These are phyloP conservation scores for Boletus vermiculosoides DNA, from an alignment of 768 basidiomycete species.

Conservation along the genomic window DNA sequence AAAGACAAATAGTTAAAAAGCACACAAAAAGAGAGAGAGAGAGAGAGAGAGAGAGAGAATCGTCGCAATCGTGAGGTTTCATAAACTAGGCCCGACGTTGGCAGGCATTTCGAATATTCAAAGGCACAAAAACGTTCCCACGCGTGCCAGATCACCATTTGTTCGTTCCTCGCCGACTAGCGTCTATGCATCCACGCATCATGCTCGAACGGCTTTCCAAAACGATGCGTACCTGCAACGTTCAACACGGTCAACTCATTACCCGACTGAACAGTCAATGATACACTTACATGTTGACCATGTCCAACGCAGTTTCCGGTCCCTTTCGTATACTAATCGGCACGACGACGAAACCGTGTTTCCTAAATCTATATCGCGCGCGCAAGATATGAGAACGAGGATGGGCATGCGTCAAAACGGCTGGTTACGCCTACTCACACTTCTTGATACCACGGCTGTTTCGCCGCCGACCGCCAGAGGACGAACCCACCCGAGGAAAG, in stretches of 20 bases:
- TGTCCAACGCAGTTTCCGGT: constrained; percentile 50
- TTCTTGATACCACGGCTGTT: constrained; percentile 63
- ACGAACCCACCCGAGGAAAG: constrained; percentile 58
- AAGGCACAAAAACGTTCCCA: background rate
- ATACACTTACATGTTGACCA: constrained; percentile 63
- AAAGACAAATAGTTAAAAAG: background rate
- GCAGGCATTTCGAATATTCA: background rate
- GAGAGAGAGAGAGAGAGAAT: background rate
- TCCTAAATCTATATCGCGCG: constrained; percentile 40
- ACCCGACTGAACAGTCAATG: background rate
- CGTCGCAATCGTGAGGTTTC: background rate
- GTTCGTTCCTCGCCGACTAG: background rate
- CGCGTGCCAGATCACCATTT: background rate
- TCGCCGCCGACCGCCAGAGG: constrained; percentile 65
- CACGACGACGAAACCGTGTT: constrained; percentile 52
- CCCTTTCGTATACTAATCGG: constrained; percentile 54
- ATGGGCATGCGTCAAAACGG: background rate
- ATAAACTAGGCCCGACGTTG: background rate
- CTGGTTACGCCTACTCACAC: constrained; percentile 32
- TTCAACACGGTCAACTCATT: background rate
- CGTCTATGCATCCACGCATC: constrained; percentile 3
- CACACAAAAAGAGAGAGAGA: too few relatives aligned
- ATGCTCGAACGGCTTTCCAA: constrained; percentile 29
- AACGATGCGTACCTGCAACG: constrained; percentile 32
- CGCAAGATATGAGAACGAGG: background rate